These are phyloP conservation scores for Hyaloscypha bicolor DNA, from an alignment of 495 filamentous ascomycete species.

Conservation along the genomic window DNA sequence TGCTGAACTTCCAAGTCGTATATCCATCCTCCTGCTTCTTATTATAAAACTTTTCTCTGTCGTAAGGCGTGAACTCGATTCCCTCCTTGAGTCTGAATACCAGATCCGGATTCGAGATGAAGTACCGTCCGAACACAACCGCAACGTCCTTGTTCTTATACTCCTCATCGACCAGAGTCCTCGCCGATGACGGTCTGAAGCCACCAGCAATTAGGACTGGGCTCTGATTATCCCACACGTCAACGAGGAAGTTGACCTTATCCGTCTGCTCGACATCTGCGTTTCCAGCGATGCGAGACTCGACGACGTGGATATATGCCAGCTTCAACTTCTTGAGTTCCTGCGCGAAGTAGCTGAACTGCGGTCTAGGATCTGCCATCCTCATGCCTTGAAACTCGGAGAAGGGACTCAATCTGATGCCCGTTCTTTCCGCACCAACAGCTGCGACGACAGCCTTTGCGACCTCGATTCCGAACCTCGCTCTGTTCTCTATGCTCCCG, in stretches of 20 bases:
- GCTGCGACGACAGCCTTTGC: slow-evolving; percentile 62
- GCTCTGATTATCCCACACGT: slow-evolving; percentile 47
- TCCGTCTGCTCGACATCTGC: slow-evolving; percentile 45
- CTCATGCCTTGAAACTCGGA: slow-evolving; percentile 68
- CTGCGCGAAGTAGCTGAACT: slow-evolving; percentile 61
- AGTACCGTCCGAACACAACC: slow-evolving; percentile 63
- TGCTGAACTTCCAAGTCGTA: slow-evolving; percentile 64
- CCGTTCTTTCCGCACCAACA: slow-evolving; percentile 64
- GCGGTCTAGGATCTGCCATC: slow-evolving; percentile 63
- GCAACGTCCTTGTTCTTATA: slow-evolving; percentile 55
- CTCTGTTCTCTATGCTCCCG: slow-evolving; percentile 71
- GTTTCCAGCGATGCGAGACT: slow-evolving; percentile 43
- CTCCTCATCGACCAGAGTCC: slow-evolving; percentile 52
- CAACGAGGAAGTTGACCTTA: slow-evolving; percentile 54
- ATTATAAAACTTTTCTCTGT: slow-evolving; percentile 62
- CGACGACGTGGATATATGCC: slow-evolving; percentile 68
- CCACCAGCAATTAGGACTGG: slow-evolving; percentile 67
- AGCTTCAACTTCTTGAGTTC: slow-evolving; percentile 57
- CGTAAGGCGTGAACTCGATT: slow-evolving; percentile 56
- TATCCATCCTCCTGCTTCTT: slow-evolving; percentile 58
- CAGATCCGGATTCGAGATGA: slow-evolving; percentile 74
- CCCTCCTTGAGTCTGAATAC: slow-evolving; percentile 61
- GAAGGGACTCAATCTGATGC: slow-evolving; percentile 66
- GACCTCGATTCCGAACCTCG: slow-evolving; percentile 67
- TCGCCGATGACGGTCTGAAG: slow-evolving; percentile 50